These are phyloP conservation scores for Hemerocallis citrina DNA, from an alignment of 106 monocot species.

Conservation along the genomic window DNA sequence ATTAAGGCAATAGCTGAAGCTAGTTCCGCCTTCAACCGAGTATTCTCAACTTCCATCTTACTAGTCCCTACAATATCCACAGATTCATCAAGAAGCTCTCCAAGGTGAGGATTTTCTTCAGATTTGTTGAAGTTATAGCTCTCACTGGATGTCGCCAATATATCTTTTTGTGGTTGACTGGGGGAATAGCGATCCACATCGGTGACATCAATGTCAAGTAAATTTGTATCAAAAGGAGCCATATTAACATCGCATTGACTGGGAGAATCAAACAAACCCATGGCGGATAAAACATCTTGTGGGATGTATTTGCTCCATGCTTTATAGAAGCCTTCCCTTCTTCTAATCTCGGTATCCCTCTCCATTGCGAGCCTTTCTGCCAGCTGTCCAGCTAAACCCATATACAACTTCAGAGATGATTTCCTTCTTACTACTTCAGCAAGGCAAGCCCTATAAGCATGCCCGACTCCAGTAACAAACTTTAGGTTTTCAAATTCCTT, in stretches of 20 bases:
- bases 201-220: slow-evolving; percentile 70
- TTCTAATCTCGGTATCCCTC: slow-evolving; percentile 70
- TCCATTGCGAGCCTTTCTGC: slow-evolving; percentile 80
- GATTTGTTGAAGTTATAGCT: slow-evolving; percentile 28
- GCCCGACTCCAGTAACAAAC: slow-evolving; percentile 59
- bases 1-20: slow-evolving; percentile 79
- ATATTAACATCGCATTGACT: slow-evolving; percentile 84
- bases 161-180: slow-evolving; percentile 8
- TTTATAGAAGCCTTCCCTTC: slow-evolving; percentile 62
- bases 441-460: slow-evolving; percentile 87
- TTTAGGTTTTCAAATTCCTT: slow-evolving; percentile 67
- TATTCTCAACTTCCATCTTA: slow-evolving; percentile 96
- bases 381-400: slow-evolving; percentile 85
- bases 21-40: slow-evolving; percentile 79
- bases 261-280: slow-evolving; percentile 91
- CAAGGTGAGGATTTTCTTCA: slow-evolving; percentile 35
- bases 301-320: slow-evolving; percentile 68
- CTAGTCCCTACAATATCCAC: slow-evolving; percentile 82
- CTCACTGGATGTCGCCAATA: slow-evolving; percentile 13
- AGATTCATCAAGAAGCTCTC: slow-evolving; percentile 31
- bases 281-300: slow-evolving; percentile 51
- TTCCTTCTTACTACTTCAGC: slow-evolving; percentile 78
- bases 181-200: slow-evolving; percentile 79
- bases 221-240: slow-evolving; percentile 67
- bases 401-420: slow-evolving; percentile 75